Base-by-base conservation (phyloP, 1,139 yeast genomes). In the Hyphopichia khmerensis region DNA sequence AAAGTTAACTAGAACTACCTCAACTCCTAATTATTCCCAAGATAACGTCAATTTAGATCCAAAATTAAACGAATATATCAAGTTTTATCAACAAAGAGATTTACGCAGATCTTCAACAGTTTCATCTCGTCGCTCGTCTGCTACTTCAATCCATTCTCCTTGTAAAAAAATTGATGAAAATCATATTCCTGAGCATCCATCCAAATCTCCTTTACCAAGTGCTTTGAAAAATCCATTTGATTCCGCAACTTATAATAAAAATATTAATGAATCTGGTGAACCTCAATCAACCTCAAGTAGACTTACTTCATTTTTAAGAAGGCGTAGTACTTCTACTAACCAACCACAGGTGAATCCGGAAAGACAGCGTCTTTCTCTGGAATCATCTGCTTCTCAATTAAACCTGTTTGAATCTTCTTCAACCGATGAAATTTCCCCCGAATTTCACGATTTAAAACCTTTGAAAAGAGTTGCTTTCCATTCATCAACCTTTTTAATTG, bases 401-500 rank as follows among this genome's bases (percentile, higher is more conserved):
- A 17, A 11, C n/a, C 34, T 11, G n/a, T 5, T 17, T 16, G 14
- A 17, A 7, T 32, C 34, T 13, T 13, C n/a, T 17, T 32, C 21
- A 16, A 13, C 34, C 3, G 35, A 36, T 13, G 55, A 52, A n/a
- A 40, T 39, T 18, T 46, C 49, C 26, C 62, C 67, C 2, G 62
- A 61, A 40, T 63, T 63, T 33, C 47, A 53, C 27, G 55, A 53
- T 31, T 46, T 62, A 29, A 69, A 66, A 43, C 75, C 84, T 3
- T 65, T 86, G 57, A 82, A 80, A 53, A 70, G 86, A 50, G 93
- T 86, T 18, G 82, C 88, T 0, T 86, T 86, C 60, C 88, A 86
- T 39, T 74, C 84, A 17, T 80, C 82, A 26, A 84, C 89, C 0
- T 86, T 85, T 55, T 77, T 81, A 44, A 81, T 83, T 45, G 87